phyloP scores from a whole-genome alignment of 306 rosid species.

The Crotalaria pallida region DNA sequence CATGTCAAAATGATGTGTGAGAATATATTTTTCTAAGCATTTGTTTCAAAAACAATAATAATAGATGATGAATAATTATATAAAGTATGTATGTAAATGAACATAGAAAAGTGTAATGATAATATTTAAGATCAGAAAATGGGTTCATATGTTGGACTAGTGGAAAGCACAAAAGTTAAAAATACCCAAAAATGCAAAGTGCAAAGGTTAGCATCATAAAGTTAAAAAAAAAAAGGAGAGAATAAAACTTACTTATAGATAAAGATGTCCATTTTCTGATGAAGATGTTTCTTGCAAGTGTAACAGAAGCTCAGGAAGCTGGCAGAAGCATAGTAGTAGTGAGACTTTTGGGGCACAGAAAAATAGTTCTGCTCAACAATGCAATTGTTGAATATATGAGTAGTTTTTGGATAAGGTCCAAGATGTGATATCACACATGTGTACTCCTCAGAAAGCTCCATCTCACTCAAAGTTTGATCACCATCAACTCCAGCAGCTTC shows the following conservation, averaged over 20 bases:
- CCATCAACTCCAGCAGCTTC: too few species aligned
- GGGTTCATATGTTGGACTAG: too few species aligned
- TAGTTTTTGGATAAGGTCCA: slow-evolving; percentile 73
- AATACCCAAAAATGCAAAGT: neutral
- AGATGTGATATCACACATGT: slow-evolving; percentile 78
- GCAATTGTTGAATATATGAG: slow-evolving; percentile 75
- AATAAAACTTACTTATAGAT: slow-evolving; percentile 56
- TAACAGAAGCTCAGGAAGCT: slow-evolving; percentile 75
- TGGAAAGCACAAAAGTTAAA: neutral
- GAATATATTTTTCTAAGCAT: too few species aligned
- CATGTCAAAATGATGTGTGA: too few species aligned
- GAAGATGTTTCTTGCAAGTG: slow-evolving; percentile 83
- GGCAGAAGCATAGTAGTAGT: neutral
- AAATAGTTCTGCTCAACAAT: slow-evolving; percentile 46
- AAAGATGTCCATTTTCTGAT: slow-evolving; percentile 69
- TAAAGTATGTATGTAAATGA: too few species aligned
- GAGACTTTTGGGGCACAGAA: slow-evolving; percentile 30
- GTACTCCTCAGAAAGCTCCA: slow-evolving; percentile 86
- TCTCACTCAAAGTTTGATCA: slow-evolving; percentile 56
- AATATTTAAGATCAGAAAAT: too few species aligned
- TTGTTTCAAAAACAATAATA: too few species aligned
- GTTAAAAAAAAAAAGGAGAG: neutral
- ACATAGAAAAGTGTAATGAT: too few species aligned
- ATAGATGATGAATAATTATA: too few species aligned
- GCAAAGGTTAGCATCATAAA: neutral